Evolutionary conservation across 352 stramenopile genomes (phyloP), one percentile per base, ranked within the genome.

Genomic region (Globisporangium canariense): DNA sequence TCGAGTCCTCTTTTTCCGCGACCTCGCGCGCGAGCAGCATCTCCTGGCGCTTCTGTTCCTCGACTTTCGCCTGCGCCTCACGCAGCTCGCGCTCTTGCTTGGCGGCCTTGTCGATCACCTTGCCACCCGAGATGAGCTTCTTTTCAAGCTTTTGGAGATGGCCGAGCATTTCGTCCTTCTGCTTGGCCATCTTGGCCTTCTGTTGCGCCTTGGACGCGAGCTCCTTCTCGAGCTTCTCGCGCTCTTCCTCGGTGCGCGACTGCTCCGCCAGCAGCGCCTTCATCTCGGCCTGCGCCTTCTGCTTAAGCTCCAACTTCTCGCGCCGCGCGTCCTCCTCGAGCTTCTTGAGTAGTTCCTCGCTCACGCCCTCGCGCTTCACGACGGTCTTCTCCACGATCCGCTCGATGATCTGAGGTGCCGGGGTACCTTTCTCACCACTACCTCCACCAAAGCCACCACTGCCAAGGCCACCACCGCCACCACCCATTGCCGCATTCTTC

Each of bases 41-140:
- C 57, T 96, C 84, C 60, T 96, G 83, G 1, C 75, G 76, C 38
- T 88, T 89, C 38, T 91, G 78, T 34, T 97, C 82, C 54, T 94
- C 80, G 6, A 99, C 78, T 54, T 97, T 94, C 32, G 83, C 73
- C 75, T 98, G 82, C 4, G 95, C 92, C 47, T 93, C 80, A 4
- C 94, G 80, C 22, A 99, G 77, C 57, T 97, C 84, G 7, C 84
- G 89, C 72, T 98, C 92, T 40, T 99, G 96, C 58, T 97, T 97
- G 5, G 91, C 88, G 4, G 94, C 93, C 71, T 97, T 98, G 75
- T 97, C 90, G 14, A 98, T 89, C 38, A 98, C 94, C 64, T 98
- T 84, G 60, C 96, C 95, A 40, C 95, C 95, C n/a, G 91, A 88
- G 36, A 98, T 92, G 11, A 98, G 62, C 45, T 91, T 83, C 55